Evolutionary conservation across 148 eudicot species (phyloP).

Genomic region (Dysphania ambrosioides): DNA sequence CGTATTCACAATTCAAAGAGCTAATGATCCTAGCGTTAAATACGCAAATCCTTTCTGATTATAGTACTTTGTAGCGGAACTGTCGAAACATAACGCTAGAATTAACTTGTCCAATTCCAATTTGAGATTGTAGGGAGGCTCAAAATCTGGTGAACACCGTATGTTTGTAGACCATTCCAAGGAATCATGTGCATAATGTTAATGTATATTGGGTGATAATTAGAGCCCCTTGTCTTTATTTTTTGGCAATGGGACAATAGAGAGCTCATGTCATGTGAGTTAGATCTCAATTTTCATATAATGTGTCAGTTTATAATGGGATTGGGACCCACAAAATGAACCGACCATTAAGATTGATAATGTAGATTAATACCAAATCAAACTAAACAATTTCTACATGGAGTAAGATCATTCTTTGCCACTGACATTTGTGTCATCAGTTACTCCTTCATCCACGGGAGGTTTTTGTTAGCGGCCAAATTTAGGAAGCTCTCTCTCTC

Average conservation of each 20-base stretch:
- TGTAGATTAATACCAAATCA: slow-evolving; percentile 7
- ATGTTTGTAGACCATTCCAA: slow-evolving; percentile 7
- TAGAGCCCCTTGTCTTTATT: too few relatives aligned
- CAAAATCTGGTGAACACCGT: not conserved
- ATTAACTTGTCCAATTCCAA: not conserved
- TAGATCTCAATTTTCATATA: slow-evolving; percentile 18
- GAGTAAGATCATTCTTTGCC: slow-evolving; percentile 12
- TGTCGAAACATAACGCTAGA: not conserved
- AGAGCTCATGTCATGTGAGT: slow-evolving; percentile 24
- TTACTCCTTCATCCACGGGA: slow-evolving; percentile 20
- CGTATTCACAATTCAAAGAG: too few relatives aligned
- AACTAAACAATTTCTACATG: slow-evolving; percentile 13
- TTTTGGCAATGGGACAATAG: slow-evolving; percentile 6
- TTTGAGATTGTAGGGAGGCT: not conserved
- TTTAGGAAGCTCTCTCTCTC: too few relatives aligned
- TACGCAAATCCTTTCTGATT: too few relatives aligned
- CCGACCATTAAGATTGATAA: slow-evolving; percentile 35
- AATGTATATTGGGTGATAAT: not conserved
- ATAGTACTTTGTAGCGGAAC: not conserved
- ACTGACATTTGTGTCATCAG: slow-evolving; percentile 19
- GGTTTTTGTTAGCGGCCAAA: not conserved
- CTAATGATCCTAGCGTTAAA: too few relatives aligned
- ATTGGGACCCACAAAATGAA: slow-evolving; percentile 23
- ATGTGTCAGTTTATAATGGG: slow-evolving; percentile 17
- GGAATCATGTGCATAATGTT: slow-evolving; percentile 20